phyloP scores from a whole-genome alignment of 352 stramenopile species.

The Phytophthora cryptogea region DNA sequence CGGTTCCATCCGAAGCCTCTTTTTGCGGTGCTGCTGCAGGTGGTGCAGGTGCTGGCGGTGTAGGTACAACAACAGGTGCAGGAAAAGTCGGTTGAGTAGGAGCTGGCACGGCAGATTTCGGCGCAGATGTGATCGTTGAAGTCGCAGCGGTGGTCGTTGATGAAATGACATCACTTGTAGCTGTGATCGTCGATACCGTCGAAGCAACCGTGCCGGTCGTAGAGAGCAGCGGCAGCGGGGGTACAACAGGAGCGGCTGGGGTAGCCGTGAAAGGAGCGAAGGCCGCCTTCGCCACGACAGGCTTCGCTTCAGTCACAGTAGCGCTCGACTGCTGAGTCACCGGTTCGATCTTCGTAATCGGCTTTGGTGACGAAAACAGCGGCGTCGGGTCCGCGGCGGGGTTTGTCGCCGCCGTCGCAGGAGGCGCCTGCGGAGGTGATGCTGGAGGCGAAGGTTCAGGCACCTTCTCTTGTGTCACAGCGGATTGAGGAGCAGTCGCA shows the following conservation, averaged over 20 bases:
- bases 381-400: slow-evolving; percentile 14
- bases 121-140: slow-evolving; percentile 14
- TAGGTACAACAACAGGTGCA: slow-evolving; percentile 4
- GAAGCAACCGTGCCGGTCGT: slow-evolving; percentile 18
- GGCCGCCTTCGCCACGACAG: slow-evolving; percentile 13
- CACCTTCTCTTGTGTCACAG: slow-evolving; percentile 22
- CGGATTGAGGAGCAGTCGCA: slow-evolving; percentile 16
- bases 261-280: slow-evolving; percentile 9
- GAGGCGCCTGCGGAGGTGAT: slow-evolving; percentile 18
- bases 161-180: slow-evolving; percentile 8
- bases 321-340: slow-evolving; percentile 10
- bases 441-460: slow-evolving; percentile 23
- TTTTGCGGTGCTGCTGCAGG: slow-evolving; percentile 13
- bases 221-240: slow-evolving; percentile 16
- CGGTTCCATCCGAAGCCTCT: slow-evolving; percentile 11
- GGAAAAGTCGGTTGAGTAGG: slow-evolving; percentile 19
- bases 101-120: slow-evolving; percentile 22
- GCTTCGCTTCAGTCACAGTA: slow-evolving; percentile 19
- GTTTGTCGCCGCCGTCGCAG: slow-evolving; percentile 24
- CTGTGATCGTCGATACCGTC: slow-evolving; percentile 23
- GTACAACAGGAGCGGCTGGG: slow-evolving; percentile 10
- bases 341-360: slow-evolving; percentile 19
- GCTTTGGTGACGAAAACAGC: slow-evolving; percentile 30
- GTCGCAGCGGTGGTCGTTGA: slow-evolving; percentile 7
- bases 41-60: slow-evolving; percentile 14